phyloP scores from a whole-genome alignment of 1,284 basidiomycete species.

The Trametes versicolor region DNA sequence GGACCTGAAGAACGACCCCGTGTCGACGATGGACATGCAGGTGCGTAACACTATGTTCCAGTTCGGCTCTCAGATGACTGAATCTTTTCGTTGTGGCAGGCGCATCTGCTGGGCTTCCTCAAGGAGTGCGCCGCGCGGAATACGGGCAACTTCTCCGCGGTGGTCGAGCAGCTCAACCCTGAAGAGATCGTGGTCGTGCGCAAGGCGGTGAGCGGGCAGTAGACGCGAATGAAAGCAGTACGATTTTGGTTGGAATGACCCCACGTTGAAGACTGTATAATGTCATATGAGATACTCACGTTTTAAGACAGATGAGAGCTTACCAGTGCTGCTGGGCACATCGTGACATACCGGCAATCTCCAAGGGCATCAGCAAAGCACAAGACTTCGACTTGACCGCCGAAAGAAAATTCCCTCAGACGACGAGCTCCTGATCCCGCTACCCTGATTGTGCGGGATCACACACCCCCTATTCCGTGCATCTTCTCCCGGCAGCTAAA shows the following conservation, averaged over 20 bases:
- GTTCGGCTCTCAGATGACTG: constrained; percentile 21
- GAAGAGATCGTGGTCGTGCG: constrained; percentile 78
- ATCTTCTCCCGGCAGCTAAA: background rate
- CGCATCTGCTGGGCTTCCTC: constrained; percentile 74
- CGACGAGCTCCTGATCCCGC: too few species aligned
- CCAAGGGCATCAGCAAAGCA: too few species aligned
- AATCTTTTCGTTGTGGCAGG: constrained; percentile 42
- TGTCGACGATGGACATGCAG: constrained; percentile 90
- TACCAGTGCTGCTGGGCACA: too few species aligned
- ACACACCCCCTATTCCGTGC: too few species aligned
- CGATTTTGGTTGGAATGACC: background rate
- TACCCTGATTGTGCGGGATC: too few species aligned
- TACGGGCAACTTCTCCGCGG: constrained; percentile 68
- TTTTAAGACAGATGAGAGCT: too few species aligned
- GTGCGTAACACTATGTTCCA: constrained; percentile 56
- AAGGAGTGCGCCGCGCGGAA: constrained; percentile 75
- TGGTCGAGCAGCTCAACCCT: constrained; percentile 71
- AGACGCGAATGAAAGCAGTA: background rate
- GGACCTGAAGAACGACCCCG: constrained; percentile 87
- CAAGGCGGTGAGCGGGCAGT: constrained; percentile 55
- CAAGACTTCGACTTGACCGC: too few species aligned
- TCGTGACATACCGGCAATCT: too few species aligned
- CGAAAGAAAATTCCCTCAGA: too few species aligned
- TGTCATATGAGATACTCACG: too few species aligned
- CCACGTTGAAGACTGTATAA: background rate